These are phyloP conservation scores for Aspergillus niger DNA, from an alignment of 2,329 filamentous ascomycete species.

Conservation along the genomic window DNA sequence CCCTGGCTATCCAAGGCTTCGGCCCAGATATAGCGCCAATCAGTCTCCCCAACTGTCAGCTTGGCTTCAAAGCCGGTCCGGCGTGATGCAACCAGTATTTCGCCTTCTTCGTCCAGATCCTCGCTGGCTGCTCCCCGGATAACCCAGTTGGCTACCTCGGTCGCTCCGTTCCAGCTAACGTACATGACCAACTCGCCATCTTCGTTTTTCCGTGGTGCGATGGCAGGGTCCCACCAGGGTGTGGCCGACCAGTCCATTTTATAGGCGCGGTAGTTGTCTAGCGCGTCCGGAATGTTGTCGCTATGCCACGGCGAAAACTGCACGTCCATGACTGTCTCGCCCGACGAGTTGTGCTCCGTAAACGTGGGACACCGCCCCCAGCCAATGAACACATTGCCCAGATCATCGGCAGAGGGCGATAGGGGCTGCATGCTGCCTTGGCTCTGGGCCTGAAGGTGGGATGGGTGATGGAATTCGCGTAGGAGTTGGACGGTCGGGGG, in stretches of 20 bases:
- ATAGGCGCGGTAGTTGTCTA: conserved; percentile 13
- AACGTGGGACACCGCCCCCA: conserved; percentile 14
- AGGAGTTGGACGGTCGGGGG: conserved; percentile 10
- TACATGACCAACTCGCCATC: conserved; percentile 4
- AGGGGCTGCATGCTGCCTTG: conserved; percentile 12
- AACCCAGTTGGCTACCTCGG: conserved; percentile 7
- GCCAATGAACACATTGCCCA: conserved; percentile 15
- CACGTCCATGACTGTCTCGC: conserved; percentile 11
- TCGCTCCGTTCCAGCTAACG: conserved; percentile 12
- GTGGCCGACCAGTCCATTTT: conserved; percentile 8
- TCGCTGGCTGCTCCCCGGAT: conserved; percentile 3
- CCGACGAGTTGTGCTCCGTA: conserved; percentile 11
- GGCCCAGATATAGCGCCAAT: background rate
- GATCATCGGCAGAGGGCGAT: background rate
- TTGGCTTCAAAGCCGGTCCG: conserved; percentile 7
- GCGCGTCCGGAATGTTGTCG: conserved; percentile 9
- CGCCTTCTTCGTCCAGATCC: background rate
- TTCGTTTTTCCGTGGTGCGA: background rate
- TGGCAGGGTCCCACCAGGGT: conserved; percentile 11
- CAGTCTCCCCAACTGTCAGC: background rate
- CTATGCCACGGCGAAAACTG: conserved; percentile 17
- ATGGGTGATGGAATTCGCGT: conserved; percentile 7
- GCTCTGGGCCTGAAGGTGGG: conserved; percentile 9
- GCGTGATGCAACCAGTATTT: background rate
- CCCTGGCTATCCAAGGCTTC: conserved; percentile 1